Percentiles rank a stretch among this genome's conserved stretches.
Conservation (phyloP, 352 stramenopile genomes). For the Lagenidium sp. region DNA sequence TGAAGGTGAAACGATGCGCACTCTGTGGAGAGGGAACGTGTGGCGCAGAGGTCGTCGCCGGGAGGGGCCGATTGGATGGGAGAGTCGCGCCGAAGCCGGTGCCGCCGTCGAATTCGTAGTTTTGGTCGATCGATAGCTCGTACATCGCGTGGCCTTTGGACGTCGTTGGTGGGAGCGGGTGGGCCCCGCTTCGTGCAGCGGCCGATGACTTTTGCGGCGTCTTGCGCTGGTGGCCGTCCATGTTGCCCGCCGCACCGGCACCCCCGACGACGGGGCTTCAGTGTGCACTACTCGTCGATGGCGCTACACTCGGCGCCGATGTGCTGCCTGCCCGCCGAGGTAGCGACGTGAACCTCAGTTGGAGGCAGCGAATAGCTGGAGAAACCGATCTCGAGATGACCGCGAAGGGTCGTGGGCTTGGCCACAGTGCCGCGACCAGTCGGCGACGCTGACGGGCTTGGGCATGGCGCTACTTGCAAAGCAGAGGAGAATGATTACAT, state of each 20-base stretch:
- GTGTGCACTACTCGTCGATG: not conserved
- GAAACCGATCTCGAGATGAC: no score
- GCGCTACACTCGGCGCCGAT: not conserved
- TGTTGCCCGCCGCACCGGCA: not conserved
- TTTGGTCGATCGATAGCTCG: constrained; percentile 39
- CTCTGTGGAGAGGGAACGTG: not conserved
- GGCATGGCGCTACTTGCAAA: no score
- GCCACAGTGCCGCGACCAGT: no score
- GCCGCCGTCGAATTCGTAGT: constrained; percentile 67
- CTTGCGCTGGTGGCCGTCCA: constrained; percentile 14
- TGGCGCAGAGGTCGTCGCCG: constrained; percentile 11
- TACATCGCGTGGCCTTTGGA: no score
- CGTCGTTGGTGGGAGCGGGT: no score
- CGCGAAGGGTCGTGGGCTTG: no score
- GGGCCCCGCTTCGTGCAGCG: not conserved
- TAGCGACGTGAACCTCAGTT: no score
- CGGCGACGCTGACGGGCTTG: no score
- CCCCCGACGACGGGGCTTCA: no score
- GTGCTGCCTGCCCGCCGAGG: no score
- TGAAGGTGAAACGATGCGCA: constrained; percentile 64
- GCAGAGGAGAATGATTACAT: no score
- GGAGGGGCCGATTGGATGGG: constrained; percentile 42
- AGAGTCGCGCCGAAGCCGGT: constrained; percentile 51
- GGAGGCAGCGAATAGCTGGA: no score
- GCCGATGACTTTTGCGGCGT: constrained; percentile 6